Percentiles rank a stretch among this genome's conserved stretches.
Conservation (phyloP, 1,139 yeast genomes). For the Pichia sp. region DNA sequence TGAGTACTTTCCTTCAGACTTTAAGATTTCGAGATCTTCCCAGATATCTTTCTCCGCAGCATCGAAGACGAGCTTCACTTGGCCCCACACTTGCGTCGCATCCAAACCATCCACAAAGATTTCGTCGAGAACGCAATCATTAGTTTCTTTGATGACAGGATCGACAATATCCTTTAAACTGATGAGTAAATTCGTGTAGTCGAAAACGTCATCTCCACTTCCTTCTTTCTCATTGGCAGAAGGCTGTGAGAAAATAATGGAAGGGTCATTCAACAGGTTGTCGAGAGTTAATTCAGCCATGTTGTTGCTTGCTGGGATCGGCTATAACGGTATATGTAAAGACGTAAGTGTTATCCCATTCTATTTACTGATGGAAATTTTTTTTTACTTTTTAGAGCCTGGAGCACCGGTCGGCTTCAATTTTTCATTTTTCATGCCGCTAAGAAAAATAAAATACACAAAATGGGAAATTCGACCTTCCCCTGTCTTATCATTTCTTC, state of each 20-base stretch:
- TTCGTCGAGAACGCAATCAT: constrained; percentile 46
- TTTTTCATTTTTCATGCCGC: too few relatives aligned
- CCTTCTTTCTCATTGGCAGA: not conserved
- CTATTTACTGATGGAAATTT: too few relatives aligned
- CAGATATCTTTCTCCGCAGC: constrained; percentile 51
- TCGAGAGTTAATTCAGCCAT: too few relatives aligned
- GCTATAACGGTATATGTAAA: too few relatives aligned
- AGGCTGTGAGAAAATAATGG: constrained; percentile 4
- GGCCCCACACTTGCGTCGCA: constrained; percentile 91
- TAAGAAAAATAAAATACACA: too few relatives aligned
- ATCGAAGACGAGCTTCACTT: constrained; percentile 75
- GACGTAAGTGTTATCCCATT: too few relatives aligned
- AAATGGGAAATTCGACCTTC: too few relatives aligned
- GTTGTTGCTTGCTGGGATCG: too few relatives aligned
- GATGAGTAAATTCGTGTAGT: constrained; percentile 7
- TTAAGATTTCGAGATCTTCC: constrained; percentile 38
- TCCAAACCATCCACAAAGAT: constrained; percentile 81
- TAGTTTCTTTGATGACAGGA: constrained; percentile 10
- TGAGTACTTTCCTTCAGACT: constrained; percentile 16
- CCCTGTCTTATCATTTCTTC: too few relatives aligned
- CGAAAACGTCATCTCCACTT: constrained; percentile 3
- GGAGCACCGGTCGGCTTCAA: too few relatives aligned
- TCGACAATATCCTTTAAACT: constrained; percentile 11
- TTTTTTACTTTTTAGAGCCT: too few relatives aligned
- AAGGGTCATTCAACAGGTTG: constrained; percentile 10